Base-by-base conservation (phyloP, 768 basidiomycete genomes). In the Pulveroboletus sp. region DNA sequence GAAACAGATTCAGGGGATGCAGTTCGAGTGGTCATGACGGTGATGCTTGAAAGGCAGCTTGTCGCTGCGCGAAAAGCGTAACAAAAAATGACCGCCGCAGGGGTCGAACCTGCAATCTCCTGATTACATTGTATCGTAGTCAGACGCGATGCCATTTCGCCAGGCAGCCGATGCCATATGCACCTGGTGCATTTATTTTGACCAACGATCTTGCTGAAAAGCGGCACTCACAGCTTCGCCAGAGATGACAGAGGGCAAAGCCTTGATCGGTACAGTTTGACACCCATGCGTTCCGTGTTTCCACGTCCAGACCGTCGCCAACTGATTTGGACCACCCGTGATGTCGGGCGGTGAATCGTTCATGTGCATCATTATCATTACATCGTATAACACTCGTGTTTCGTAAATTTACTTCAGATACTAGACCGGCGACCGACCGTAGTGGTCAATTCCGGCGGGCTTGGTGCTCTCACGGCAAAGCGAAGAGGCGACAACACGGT, bases 71-170 rank as follows among this genome's bases (percentile, higher is more conserved):
- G 21, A 46, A 39, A 44, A 24, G 43, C 2, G 18, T 17, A 43
- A 17, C 11, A 1, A 9, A 3, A 2, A 31, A 52, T 64, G 64
- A 64, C 61, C 64, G 44, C 64, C 64, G 64, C 63, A 88, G 83
- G 85, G 79, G 78, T 88, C 84, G 85, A 88, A 88, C 86, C 85
- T 88, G 83, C 85, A 87, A 87, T 86, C 86, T 88, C 85, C 85
- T 88, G 86, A 86, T 86, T 56, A 60, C 54, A 6, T 37, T 8
- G 18, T 6, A 21, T 85, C 85, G 85, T 86, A 87, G 86, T 87
- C 85, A 88, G 84, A 87, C 85, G 86, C 85, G 86, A 86, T 88
- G 84, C 86, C 86, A 86, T 86, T 87, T 86, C 84, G 86, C 85
- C 86, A 87, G 81, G 82, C 84, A 82, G 83, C 85, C 84, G 50